Evolutionary conservation across 164 flowering plant species (phyloP).

Genomic region (Paratinospora sagittata): DNA sequence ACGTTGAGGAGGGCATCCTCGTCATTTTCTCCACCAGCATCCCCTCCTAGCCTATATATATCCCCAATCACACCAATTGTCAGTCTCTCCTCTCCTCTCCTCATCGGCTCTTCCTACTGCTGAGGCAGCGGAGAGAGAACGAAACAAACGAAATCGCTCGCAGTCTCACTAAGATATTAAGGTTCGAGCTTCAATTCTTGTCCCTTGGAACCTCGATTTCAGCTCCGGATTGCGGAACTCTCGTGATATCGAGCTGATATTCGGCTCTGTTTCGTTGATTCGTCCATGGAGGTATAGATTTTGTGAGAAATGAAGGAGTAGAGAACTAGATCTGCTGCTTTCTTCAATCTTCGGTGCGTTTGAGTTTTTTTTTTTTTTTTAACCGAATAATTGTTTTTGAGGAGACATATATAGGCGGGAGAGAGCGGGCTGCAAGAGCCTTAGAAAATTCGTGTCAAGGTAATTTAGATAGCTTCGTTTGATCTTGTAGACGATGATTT

Average conservation of each 20-base stretch:
- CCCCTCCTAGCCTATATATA: not conserved
- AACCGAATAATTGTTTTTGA: not conserved
- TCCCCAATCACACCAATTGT: not conserved
- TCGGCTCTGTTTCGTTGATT: not conserved
- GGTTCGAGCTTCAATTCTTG: not conserved
- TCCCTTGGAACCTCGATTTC: not conserved
- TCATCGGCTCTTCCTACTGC: not conserved
- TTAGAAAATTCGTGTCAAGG: not conserved
- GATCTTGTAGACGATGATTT: no score
- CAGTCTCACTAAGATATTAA: not conserved
- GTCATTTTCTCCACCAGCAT: not conserved
- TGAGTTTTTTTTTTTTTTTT: no score
- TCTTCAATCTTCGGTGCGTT: not conserved
- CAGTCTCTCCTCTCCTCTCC: not conserved
- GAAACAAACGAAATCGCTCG: not conserved
- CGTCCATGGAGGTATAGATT: not conserved
- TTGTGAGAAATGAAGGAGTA: not conserved
- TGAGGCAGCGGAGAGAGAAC: not conserved
- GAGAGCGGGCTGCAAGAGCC: not conserved
- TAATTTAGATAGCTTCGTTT: no score
- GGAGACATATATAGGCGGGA: not conserved
- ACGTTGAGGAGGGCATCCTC: not conserved
- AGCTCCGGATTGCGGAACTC: not conserved
- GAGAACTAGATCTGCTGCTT: not conserved
- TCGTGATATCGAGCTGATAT: not conserved